Evolutionary conservation across 1,284 basidiomycete species (phyloP), one percentile per base, ranked within the genome.

Genomic region (Coniferiporia sulphurascens): DNA sequence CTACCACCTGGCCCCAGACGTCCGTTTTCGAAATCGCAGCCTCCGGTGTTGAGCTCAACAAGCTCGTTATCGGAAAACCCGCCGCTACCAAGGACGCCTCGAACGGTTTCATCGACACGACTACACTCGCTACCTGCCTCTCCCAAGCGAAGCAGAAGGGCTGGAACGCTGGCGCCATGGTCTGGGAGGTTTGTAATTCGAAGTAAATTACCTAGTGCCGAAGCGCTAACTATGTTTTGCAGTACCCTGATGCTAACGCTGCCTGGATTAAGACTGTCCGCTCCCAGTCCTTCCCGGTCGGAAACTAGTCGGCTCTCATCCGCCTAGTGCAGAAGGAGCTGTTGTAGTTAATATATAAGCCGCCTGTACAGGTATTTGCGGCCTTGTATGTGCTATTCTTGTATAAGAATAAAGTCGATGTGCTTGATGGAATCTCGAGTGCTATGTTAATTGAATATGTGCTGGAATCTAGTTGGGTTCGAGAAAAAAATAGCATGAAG

Each of bases 11-110:
- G 13, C 66, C 67, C 8, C 55, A 66, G 10, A 63, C 69, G 12
- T 56, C 68, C 15, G 19, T 70, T 36, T 65, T 69, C 58, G 56
- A 70, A 57, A 70, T 70, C 46, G 59, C 62, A 19, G 56, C 59
- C 2, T 50, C 54, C 36, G 65, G 68, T 17, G 63, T 70, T 32
- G 46, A 52, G 9, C 41, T 64, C 12, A 63, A 65, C 57, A 70
- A 70, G 61, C 48, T 69, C n/a, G 63, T 69, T n/a, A 63, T 69
- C 43, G 69, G 69, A 35, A 70, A 70, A 58, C 66, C 66, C 10
- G 68, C 60, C 10, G 53, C 36, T 10, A 12, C 54, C 1, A 49
- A 38, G 6, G 68, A 69, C 52, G 68, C 65, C 3, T 61, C 19
- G 10, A 63, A 63, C 48, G 68, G 68, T 3, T 66, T 55, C 48